Evolutionary conservation across 2,329 filamentous ascomycete species (phyloP).

Genomic region (Aspergillus amoenus): DNA sequence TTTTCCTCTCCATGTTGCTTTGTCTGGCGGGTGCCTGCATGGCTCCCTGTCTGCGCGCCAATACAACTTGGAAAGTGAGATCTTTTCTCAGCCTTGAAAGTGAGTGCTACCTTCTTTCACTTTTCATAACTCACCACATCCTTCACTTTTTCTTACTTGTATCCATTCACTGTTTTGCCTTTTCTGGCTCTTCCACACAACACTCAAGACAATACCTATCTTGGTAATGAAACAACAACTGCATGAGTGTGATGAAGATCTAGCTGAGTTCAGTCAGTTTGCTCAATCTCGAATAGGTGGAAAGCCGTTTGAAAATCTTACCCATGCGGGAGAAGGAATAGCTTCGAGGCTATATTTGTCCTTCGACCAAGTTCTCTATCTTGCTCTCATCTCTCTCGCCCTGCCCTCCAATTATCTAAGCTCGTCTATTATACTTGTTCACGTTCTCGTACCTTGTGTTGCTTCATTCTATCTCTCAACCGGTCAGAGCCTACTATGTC

Average conservation of each 20-base stretch:
- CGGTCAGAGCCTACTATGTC: background rate
- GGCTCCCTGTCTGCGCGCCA: background rate
- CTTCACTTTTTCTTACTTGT: background rate
- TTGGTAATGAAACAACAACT: background rate
- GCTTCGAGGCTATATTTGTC: too few species aligned
- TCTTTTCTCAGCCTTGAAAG: background rate
- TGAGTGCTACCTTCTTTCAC: background rate
- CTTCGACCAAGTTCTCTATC: background rate
- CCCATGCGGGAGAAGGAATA: too few species aligned
- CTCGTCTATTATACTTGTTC: background rate
- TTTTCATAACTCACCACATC: background rate
- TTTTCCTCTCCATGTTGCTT: background rate
- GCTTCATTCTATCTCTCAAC: background rate
- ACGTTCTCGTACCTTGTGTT: background rate
- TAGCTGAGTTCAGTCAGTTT: background rate
- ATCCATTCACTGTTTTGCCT: background rate
- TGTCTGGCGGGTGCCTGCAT: constrained; percentile 7
- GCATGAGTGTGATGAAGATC: background rate
- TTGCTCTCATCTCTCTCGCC: background rate
- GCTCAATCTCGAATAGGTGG: background rate
- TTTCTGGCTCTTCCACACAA: background rate
- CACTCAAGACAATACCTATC: background rate
- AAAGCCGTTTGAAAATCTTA: background rate
- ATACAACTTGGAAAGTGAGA: background rate
- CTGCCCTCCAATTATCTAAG: background rate